These are phyloP conservation scores for Hansenula lynferdii DNA, from an alignment of 1,139 yeast genomes.

Conservation along the genomic window DNA sequence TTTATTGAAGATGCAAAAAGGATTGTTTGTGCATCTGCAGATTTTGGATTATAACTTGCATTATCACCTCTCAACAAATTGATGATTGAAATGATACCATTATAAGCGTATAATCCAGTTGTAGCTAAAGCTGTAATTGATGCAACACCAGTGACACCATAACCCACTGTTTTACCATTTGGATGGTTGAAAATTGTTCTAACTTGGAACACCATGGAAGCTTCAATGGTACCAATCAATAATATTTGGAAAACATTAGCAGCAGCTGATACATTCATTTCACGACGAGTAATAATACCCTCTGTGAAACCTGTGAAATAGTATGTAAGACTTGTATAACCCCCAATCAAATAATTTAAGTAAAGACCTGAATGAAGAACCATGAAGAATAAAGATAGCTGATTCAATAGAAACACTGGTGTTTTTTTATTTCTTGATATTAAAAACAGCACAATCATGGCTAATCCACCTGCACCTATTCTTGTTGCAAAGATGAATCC, in stretches of 20 bases:
- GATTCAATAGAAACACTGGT: conserved; percentile 69
- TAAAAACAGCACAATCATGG: conserved; percentile 33
- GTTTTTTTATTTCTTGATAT: conserved; percentile 48
- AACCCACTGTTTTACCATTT: conserved; percentile 36
- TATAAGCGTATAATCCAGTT: conserved; percentile 48
- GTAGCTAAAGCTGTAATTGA: conserved; percentile 43
- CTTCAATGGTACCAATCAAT: conserved; percentile 53
- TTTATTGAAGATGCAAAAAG: conserved; percentile 67
- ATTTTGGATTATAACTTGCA: conserved; percentile 27
- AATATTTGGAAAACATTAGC: conserved; percentile 56
- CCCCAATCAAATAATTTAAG: conserved; percentile 47
- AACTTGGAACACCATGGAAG: conserved; percentile 67
- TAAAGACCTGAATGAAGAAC: conserved; percentile 58
- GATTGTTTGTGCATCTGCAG: conserved; percentile 48
- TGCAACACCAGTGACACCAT: conserved; percentile 35
- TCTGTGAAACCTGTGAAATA: conserved; percentile 45
- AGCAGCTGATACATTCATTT: conserved; percentile 45
- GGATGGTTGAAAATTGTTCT: conserved; percentile 59
- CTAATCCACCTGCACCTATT: conserved; percentile 36
- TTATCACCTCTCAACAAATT: conserved; percentile 21
- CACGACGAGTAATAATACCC: conserved; percentile 25
- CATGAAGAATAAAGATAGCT: conserved; percentile 47
- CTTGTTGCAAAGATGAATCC: conserved; percentile 39
- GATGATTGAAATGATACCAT: conserved; percentile 32
- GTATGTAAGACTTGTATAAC: conserved; percentile 45